Evolutionary conservation across 2,329 filamentous ascomycete species (phyloP), one percentile per base, ranked within the genome.

Genomic region (Drechslera avenae): DNA sequence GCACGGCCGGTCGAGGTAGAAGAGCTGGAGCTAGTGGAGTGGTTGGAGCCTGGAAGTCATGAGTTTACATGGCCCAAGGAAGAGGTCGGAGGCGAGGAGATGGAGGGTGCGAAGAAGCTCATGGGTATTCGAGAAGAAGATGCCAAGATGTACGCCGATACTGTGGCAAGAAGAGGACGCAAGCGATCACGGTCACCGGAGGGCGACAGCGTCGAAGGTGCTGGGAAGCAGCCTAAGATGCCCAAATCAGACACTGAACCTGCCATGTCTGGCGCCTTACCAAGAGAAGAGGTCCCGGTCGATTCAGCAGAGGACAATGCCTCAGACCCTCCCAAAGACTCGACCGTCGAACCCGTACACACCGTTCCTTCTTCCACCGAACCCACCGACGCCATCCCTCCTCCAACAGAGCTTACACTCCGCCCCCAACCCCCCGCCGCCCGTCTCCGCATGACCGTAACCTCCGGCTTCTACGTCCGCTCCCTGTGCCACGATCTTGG

Each of bases 401-500:
- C 30, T 23, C 46, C 35, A 34, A 26, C n/a, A 32, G 36, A 17
- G 26, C 51, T 23, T 36, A 26, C 8, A 41, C 41, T 9, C 34
- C 54, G 7, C 10, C 26, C 26, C 26, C 57, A 52, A 10, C 79
- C 69, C 77, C 86, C 93, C 1, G 94, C 93, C 1, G 89, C 85
- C 40, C 88, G 85, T 67, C 85, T 99, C 52, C 86, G 89, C 50
- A 91, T 99, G 84, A 96, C 90, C 0, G 93, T 97, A 43, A 91
- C 91, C 2, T 96, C 91, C 0, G 94, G 94, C 32, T 99, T 97
- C 79, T 99, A 99, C 73, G 92, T 99, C 12, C 88, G 94, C 56
- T 95, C 89, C 50, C 85, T 99, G 62, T 92, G 91, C 64, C 91
- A 97, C 70, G 94, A 99, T 66, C 81, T 99, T 3, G 94, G 93